Evolutionary conservation across 2,329 filamentous ascomycete genomes (phyloP), one percentile per base, ranked within the genome.

Genomic region (Fusarium concolor): DNA sequence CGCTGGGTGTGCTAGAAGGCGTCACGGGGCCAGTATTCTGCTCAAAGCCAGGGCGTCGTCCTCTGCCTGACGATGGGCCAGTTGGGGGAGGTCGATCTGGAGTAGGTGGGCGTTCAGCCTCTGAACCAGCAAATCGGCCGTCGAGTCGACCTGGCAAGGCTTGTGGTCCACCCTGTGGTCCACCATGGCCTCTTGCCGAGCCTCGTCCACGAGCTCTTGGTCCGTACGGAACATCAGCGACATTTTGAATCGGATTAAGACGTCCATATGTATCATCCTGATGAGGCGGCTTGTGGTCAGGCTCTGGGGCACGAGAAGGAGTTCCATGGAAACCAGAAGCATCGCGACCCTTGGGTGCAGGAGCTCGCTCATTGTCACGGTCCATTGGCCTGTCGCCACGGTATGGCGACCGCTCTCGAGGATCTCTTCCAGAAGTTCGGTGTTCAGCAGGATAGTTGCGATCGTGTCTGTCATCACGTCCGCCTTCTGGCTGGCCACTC

Each of bases 181-280:
- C 61, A 47, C 75, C 73, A 67, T 77, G 71, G 24, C 78, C 75
- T 72, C 84, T 81, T 43, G 77, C 74, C 44, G 78, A 77, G 69
- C 78, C 82, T 62, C 79, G 80, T 59, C 82, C 85, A 71, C 82
- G 84, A 67, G 81, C 85, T 50, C 84, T 82, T 17, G 87, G 87
- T 3, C 86, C 88, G n/a, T 84, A 84, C 5, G 87, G 87, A 39
- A 85, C 82, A 26, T 80, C 76, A 76, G 82, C 71, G 31, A 81
- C 76, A 24, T 81, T 80, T 47, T 83, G 80, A 49, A 85, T 82
- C 3, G 84, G 79, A 64, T 87, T 89, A 46, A 90, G 80, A 3
- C 88, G 86, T 28, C 88, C 88, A 70, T 90, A 90, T 56, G 86
- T 88, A 17, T 86, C 85, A 74, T 90, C 88, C 67, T 88, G 84